Base-by-base conservation (phyloP, 164 flowering plant genomes). In the Protea cynaroides region DNA sequence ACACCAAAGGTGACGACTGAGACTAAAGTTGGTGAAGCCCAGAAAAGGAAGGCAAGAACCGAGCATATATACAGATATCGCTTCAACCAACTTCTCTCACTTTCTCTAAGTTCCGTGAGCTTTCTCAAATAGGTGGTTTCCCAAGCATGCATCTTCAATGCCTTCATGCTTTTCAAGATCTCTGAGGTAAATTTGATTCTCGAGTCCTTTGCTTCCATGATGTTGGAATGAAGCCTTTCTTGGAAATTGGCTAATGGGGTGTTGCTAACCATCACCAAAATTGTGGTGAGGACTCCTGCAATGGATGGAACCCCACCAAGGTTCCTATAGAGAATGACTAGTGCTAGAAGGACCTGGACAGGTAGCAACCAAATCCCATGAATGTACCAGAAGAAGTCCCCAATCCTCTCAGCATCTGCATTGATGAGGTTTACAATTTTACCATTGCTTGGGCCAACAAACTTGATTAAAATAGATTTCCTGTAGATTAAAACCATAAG, bases 281-380 rank as follows among this genome's bases (percentile, higher is more conserved):
- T 25, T 1, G 94, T 87, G 24, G 90, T 61, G 8, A 75, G 53
- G 9, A 89, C 74, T 23, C 94, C 96, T 23, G 89, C 84, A 38
- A 81, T 0, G 0, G 96, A 71, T 0, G 97, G 92, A 11, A 79
- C 83, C 25, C 72, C 65, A 34, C 97, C 96, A 10, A 92, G 82
- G 67, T 87, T 92, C 64, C 63, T 72, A 62, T 83, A 82, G 13
- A 89, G 75, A 47, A 92, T 87, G 13, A 76, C 34, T 11, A 92
- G 69, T 61, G 97, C 97, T 14, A 89, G 72, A 53, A 76, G 47
- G 13, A 92, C 85, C 62, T 89, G 97, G 37, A 89, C 47, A 4
- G 94, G 96, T 38, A 89, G 83, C 80, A 92, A 72, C 97, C 96
- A 92, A n/a, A 89, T 60, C 44, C 84, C 82, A 68, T 89, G 97